A percentile compares a stretch with the other conserved stretches of the same genome.
Conservation (phyloP, 306 rosid genomes). For the Notholithocarpus densiflorus region DNA sequence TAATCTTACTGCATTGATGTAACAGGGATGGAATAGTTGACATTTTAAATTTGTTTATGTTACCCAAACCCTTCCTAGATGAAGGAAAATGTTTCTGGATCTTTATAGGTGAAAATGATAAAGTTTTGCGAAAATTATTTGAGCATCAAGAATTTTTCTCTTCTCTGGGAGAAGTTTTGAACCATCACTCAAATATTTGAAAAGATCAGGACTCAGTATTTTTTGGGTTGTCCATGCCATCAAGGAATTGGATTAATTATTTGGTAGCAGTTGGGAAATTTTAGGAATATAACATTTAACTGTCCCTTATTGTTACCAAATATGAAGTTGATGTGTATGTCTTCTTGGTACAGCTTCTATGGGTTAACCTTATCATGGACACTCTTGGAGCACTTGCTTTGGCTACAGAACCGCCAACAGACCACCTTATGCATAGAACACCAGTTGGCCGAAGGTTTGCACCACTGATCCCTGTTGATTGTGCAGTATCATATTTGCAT, state of each 20-base stretch:
- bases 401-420: conserved; percentile 98
- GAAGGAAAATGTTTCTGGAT: background rate
- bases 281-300: conserved; percentile 8
- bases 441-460: conserved; percentile 96
- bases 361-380: conserved; percentile 99
- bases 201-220: background rate
- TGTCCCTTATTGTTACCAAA: background rate
- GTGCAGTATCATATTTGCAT: background rate
- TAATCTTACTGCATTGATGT: background rate
- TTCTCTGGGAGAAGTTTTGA: background rate
- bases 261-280: background rate
- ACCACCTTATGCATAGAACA: conserved; percentile 72
- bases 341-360: conserved; percentile 65
- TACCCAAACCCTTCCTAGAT: background rate
- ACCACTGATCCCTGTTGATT: background rate
- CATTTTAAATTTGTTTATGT: background rate
- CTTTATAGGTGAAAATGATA: background rate
- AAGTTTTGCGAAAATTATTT: background rate
- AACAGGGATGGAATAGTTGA: background rate
- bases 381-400: conserved; percentile 97
- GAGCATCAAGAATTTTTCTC: background rate
- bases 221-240: background rate
- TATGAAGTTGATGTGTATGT: conserved; percentile 20
- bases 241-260: background rate
- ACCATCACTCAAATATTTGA: background rate